Evolutionary conservation across 2,329 filamentous ascomycete genomes (phyloP).

Genomic region (Endocalyx cinctus): DNA sequence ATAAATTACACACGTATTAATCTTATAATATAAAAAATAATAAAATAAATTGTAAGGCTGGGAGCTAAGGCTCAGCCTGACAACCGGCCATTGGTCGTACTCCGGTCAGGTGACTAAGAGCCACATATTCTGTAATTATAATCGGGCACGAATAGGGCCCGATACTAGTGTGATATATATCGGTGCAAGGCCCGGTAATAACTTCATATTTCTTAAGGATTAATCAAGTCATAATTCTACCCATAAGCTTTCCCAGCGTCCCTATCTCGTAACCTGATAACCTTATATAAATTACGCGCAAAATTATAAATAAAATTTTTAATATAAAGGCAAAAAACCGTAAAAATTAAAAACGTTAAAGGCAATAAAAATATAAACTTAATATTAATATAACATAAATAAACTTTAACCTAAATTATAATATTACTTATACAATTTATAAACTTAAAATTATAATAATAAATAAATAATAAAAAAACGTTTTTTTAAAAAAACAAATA

Average conservation of each 20-base stretch:
- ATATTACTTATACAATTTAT: not conserved
- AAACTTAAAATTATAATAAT: not conserved
- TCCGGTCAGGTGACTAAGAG: too few relatives aligned
- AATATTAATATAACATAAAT: not conserved
- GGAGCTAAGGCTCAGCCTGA: too few relatives aligned
- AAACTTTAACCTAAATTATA: not conserved
- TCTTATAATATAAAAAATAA: not conserved
- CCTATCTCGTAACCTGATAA: too few relatives aligned
- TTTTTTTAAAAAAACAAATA: not conserved
- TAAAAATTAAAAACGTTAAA: conserved; percentile 1
- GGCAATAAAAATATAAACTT: not conserved
- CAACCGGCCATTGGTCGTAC: too few relatives aligned
- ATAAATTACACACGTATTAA: not conserved
- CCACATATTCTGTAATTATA: too few relatives aligned
- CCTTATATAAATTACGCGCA: not conserved
- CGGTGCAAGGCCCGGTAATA: too few relatives aligned
- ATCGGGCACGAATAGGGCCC: too few relatives aligned
- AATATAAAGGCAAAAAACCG: conserved; percentile 3
- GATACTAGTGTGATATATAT: too few relatives aligned
- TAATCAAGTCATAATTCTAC: not conserved
- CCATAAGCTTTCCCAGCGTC: too few relatives aligned
- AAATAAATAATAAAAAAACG: not conserved
- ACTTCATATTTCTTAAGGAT: too few relatives aligned
- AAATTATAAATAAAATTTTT: not conserved
- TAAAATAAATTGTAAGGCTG: not conserved